These are phyloP conservation scores for Chloroidium sp. DNA, from an alignment of 163 green algal genomes.

Conservation along the genomic window DNA sequence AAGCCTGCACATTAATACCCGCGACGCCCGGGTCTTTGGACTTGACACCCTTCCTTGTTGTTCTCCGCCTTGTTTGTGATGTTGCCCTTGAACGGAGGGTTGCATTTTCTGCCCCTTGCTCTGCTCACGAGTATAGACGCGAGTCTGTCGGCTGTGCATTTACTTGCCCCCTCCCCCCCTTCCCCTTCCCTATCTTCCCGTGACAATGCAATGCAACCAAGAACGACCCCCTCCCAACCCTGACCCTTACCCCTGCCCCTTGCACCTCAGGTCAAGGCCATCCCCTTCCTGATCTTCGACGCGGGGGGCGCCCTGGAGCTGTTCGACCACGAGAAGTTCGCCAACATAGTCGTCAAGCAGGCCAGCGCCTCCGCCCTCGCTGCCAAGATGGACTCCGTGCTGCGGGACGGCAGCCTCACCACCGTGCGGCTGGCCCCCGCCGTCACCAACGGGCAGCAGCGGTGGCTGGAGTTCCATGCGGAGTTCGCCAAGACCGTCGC, in stretches of 20 bases:
- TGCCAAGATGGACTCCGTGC: slow-evolving; percentile 1
- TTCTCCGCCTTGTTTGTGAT: no score
- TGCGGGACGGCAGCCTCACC: neutral
- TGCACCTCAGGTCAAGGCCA: slow-evolving; percentile 4
- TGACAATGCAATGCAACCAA: no score
- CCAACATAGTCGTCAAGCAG: slow-evolving; percentile 1
- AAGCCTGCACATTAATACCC: no score
- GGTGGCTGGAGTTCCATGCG: neutral
- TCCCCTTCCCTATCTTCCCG: no score
- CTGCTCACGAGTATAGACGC: no score
- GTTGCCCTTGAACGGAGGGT: no score
- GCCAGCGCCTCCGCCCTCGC: neutral
- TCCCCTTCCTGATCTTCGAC: slow-evolving; percentile 15
- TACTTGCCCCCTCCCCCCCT: no score
- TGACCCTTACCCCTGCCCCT: neutral
- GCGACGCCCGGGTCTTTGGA: no score
- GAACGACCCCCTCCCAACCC: neutral
- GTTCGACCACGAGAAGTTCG: slow-evolving; percentile 5
- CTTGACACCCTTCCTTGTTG: no score
- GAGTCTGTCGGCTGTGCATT: no score
- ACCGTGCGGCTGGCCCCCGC: neutral
- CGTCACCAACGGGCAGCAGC: neutral
- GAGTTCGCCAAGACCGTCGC: neutral
- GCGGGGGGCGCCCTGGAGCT: slow-evolving; percentile 13
- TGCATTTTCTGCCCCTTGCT: no score